Conservation (phyloP, 768 basidiomycete species). For the Auricularia sp. region DNA sequence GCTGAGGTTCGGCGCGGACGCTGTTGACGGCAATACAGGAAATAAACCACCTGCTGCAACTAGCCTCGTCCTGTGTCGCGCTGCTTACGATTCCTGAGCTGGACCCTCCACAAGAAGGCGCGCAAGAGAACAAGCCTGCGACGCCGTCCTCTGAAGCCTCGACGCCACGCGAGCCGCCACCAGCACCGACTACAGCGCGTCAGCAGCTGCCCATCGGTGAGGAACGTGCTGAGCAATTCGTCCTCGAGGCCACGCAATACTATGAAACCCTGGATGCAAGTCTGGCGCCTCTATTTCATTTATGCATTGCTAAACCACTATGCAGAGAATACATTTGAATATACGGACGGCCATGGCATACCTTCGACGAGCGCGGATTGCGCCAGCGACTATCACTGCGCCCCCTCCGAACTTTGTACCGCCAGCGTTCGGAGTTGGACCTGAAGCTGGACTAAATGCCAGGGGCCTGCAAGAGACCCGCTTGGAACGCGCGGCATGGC, state of each 20-base stretch:
- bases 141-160: background rate
- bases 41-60: constrained; percentile 61
- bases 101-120: constrained; percentile 50
- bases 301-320: constrained; percentile 2
- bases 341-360: constrained; percentile 74
- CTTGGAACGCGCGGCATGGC: constrained; percentile 69
- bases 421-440: constrained; percentile 67
- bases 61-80: constrained; percentile 71
- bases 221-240: constrained; percentile 78
- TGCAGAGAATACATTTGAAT: constrained; percentile 64
- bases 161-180: background rate
- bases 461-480: constrained; percentile 72
- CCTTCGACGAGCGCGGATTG: constrained; percentile 71
- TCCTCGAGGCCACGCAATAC: constrained; percentile 76
- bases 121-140: background rate
- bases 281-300: constrained; percentile 14
- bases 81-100: constrained; percentile 78
- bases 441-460: constrained; percentile 34
- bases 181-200: background rate
- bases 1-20: background rate
- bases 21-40: constrained; percentile 38
- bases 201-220: constrained; percentile 57
- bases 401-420: constrained; percentile 65
- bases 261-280: constrained; percentile 72
- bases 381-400: constrained; percentile 80